These are phyloP conservation scores for Sodiomyces alkalinus DNA, from an alignment of 2,329 filamentous ascomycete genomes.

Conservation along the genomic window DNA sequence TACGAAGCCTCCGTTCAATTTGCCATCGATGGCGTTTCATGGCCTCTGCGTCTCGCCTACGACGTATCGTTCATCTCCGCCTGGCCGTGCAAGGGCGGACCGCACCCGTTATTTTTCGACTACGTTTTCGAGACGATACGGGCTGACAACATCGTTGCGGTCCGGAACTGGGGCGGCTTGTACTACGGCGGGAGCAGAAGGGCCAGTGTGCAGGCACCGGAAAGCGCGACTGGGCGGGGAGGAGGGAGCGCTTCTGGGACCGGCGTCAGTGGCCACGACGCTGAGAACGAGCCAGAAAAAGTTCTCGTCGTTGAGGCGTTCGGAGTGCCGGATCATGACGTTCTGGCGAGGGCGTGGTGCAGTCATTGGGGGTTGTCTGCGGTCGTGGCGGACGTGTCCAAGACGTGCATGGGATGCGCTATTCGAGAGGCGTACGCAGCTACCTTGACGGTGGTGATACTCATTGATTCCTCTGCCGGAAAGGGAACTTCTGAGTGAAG, in stretches of 20 bases:
- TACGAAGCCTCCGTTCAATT: conserved; percentile 50
- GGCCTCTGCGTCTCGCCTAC: conserved; percentile 46
- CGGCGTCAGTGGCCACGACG: background rate
- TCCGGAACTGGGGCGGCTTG: conserved; percentile 48
- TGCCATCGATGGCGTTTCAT: conserved; percentile 46
- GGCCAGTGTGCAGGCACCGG: conserved; percentile 2
- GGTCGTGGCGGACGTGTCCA: conserved; percentile 51
- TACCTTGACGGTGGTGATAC: conserved; percentile 55
- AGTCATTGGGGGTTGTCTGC: conserved; percentile 60
- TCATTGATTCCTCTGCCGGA: too few relatives aligned
- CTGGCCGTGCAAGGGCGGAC: conserved; percentile 47
- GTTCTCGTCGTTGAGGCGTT: conserved; percentile 60
- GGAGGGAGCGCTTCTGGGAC: background rate
- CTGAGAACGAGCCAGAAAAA: conserved; percentile 38
- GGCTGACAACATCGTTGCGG: conserved; percentile 49
- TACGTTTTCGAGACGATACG: conserved; percentile 45
- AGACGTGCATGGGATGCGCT: conserved; percentile 59
- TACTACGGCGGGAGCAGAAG: conserved; percentile 12
- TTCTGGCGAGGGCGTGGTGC: conserved; percentile 63
- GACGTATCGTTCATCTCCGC: conserved; percentile 53
- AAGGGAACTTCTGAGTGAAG: too few relatives aligned
- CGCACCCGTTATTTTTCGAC: conserved; percentile 59
- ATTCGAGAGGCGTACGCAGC: conserved; percentile 64
- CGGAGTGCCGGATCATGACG: conserved; percentile 60
- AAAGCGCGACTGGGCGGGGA: background rate